phyloP scores from a whole-genome alignment of 768 basidiomycete genomes.

The Cyclocybe cylindracea region DNA sequence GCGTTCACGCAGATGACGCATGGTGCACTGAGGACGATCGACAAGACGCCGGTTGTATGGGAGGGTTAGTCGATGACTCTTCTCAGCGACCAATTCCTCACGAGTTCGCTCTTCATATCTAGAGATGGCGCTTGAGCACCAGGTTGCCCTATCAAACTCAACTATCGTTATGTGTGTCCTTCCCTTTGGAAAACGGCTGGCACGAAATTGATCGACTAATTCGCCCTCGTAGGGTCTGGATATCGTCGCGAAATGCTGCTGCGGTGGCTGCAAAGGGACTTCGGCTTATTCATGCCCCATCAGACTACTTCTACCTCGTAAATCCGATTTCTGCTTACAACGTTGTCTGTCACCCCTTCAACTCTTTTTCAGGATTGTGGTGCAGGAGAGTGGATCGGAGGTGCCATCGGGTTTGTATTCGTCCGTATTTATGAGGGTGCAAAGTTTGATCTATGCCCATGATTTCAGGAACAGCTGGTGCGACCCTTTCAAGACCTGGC shows the following conservation, averaged over 20 bases:
- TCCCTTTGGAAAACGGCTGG: neutral
- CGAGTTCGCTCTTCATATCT: conserved; percentile 35
- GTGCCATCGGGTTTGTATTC: conserved; percentile 38
- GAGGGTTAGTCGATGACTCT: conserved; percentile 46
- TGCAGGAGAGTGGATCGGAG: conserved; percentile 69
- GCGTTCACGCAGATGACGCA: conserved; percentile 65
- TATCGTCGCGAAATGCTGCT: conserved; percentile 59
- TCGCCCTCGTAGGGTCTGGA: conserved; percentile 59
- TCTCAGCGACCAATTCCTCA: conserved; percentile 21
- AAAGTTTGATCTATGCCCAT: neutral
- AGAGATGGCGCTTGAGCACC: conserved; percentile 67
- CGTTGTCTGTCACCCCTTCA: neutral
- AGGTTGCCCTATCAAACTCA: conserved; percentile 47
- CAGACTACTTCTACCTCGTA: conserved; percentile 77
- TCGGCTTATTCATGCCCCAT: conserved; percentile 66
- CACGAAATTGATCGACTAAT: neutral
- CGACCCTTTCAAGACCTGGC: conserved; percentile 82
- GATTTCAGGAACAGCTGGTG: conserved; percentile 63
- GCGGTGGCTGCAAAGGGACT: conserved; percentile 62
- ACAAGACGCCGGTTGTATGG: conserved; percentile 84
- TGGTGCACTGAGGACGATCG: conserved; percentile 46
- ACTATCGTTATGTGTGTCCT: conserved; percentile 56
- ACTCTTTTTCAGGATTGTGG: conserved; percentile 59
- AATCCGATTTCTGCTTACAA: conserved; percentile 16
- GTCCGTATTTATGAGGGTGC: neutral